Conservation (phyloP, 768 basidiomycete species). For the Tubosaeta sp. region DNA sequence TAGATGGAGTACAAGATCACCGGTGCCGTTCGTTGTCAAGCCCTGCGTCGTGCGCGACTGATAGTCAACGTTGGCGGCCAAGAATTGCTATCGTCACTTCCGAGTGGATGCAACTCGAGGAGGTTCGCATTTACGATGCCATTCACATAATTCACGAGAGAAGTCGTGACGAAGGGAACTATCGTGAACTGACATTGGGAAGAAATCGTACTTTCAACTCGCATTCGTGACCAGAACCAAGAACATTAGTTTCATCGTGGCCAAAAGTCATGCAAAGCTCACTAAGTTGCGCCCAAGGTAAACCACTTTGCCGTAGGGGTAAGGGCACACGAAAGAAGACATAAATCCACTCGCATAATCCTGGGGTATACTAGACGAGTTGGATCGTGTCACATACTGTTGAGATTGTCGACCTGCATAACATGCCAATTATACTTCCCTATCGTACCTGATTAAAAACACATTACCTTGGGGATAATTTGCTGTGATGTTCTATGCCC, state of each 20-base stretch:
- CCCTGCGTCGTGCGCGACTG: constrained; percentile 11
- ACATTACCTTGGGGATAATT: neutral
- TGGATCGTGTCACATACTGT: neutral
- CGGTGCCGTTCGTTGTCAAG: constrained; percentile 12
- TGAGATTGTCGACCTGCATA: neutral
- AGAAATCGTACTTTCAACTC: constrained; percentile 1
- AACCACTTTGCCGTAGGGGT: neutral
- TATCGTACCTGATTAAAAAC: neutral
- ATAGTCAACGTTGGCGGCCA: neutral
- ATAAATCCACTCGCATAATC: neutral
- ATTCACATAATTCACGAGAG: neutral
- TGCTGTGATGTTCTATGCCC: neutral
- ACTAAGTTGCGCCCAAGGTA: constrained; percentile 2
- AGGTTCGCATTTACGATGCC: neutral
- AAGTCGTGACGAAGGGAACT: constrained; percentile 4
- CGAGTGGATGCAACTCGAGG: neutral
- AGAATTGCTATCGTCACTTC: neutral
- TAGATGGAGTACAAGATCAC: constrained; percentile 14
- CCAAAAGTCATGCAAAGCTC: neutral
- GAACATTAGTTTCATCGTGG: neutral
- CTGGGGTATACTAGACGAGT: neutral
- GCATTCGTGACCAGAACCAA: too few species aligned
- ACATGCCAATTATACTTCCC: neutral
- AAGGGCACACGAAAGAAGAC: constrained; percentile 10
- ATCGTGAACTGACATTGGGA: constrained; percentile 6